Evolutionary conservation across 2,329 filamentous ascomycete genomes (phyloP).

Genomic region (Alternaria sp.): DNA sequence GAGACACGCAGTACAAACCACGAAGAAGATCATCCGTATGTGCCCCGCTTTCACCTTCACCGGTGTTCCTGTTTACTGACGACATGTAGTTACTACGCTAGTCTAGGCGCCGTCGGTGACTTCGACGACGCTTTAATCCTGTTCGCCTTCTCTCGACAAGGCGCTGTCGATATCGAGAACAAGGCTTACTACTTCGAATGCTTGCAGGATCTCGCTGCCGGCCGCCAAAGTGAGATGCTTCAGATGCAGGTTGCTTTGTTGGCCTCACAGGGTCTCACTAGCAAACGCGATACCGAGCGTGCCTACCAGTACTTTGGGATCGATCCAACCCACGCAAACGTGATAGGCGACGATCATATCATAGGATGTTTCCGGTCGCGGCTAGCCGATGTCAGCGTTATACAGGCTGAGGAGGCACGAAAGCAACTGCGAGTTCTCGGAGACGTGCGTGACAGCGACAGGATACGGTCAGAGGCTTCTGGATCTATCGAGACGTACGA

Average conservation of each 20-base stretch:
- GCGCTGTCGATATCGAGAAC: conserved; percentile 60
- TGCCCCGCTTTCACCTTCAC: conserved; percentile 1
- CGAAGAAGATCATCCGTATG: conserved; percentile 48
- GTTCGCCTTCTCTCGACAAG: conserved; percentile 69
- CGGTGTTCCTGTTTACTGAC: not conserved
- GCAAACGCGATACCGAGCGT: conserved; percentile 61
- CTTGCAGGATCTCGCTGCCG: conserved; percentile 64
- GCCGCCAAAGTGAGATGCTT: conserved; percentile 64
- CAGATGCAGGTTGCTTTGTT: conserved; percentile 64
- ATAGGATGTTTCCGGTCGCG: conserved; percentile 67
- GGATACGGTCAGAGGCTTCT: conserved; percentile 64
- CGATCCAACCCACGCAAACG: conserved; percentile 46
- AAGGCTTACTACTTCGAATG: conserved; percentile 69
- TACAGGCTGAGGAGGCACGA: conserved; percentile 63
- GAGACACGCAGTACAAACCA: conserved; percentile 36
- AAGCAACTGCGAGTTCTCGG: conserved; percentile 67
- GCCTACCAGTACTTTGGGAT: conserved; percentile 69
- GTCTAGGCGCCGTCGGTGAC: conserved; percentile 67
- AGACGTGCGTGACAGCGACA: conserved; percentile 62
- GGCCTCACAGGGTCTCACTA: conserved; percentile 65
- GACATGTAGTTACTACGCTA: conserved; percentile 61
- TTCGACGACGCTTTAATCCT: conserved; percentile 68
- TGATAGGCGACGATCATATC: conserved; percentile 64
- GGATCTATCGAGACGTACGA: conserved; percentile 66
- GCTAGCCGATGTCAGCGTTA: conserved; percentile 60